Evolutionary conservation across 257 asterid genomes (phyloP), one percentile per base, ranked within the genome.

Genomic region (Marsdenia floribunda): DNA sequence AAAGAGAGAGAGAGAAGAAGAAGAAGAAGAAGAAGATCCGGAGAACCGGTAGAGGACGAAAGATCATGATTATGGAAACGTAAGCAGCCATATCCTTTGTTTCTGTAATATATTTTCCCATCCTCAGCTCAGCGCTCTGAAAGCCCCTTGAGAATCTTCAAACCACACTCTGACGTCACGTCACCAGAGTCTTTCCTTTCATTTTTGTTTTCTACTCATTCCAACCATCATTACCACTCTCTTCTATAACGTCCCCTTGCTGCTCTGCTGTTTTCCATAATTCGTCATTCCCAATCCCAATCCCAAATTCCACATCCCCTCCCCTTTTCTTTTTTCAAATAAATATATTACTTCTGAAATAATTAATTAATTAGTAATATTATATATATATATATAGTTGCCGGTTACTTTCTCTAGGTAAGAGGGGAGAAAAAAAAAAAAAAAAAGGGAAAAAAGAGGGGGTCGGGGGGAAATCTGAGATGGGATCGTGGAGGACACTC

Each of bases 91-190:
- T 57, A n/a, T 24, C 37, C 64, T 8, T 5, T 18, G 10, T 21
- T 19, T 18, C 64, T 7, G 26, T 3, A 53, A 16, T 52, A 16
- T 15, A 3, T 52, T 13, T 52, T 52, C 2, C 22, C 44, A 53
- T 15, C 38, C 68, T 35, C 33, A 72, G 6, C 61, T 29, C 33
- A 29, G 12, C 11, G 50, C 2, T 33, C 5, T 18, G 16, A 68
- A 44, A 57, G 29, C 24, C 18, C 58, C 21, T 29, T 60, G 22
- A 69, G 71, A 79, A 60, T 74, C 73, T 60, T 52, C 73, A 33
- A 71, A 63, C 68, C 21, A 38, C 76, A 52, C 22, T 38, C 47
- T 58, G 59, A 29, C 73, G 76, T 70, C 82, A 75, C 76, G 60
- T 10, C 61, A 49, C 16, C 35, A 68, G 2, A 53, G 59, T 60